Evolutionary conservation across 352 stramenopile genomes (phyloP), one percentile per base, ranked within the genome.

Genomic region (Phytophthora rubi): DNA sequence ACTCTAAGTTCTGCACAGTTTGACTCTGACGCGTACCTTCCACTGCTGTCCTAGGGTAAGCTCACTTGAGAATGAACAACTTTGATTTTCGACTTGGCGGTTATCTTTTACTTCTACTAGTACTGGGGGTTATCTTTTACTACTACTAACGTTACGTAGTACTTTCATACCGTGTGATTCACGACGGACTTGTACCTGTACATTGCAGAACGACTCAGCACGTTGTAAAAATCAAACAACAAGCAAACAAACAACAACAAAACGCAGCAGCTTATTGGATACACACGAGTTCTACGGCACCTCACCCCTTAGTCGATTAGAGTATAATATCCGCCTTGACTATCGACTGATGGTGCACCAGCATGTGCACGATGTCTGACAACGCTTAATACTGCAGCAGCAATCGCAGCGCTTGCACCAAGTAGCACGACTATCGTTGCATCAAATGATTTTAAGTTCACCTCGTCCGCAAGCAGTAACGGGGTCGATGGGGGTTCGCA

Each of bases 301-400:
- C 9, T 26, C 23, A 26, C 23, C 23, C 23, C 1, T 26, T 42
- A 42, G 35, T 42, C 35, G 35, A 42, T 42, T 3, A 42, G 9
- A 15, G 35, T 42, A 12, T 42, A 42, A 16, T 42, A 42, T 6
- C 35, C 35, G 35, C 35, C 35, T 42, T 42, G 35, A 42, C 35
- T 42, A 12, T 42, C 35, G 35, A 6, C 35, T 42, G 8, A 12
- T 42, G 35, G 32, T 13, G 55, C 44, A 49, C 35, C 48, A 7
- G 47, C 42, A 16, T 59, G 28, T 0, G 65, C 61, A 8, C 55
- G 65, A 47, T 67, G 74, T 45, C 77, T 83, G 35, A 86, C 73
- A 13, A 83, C 79, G 30, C 89, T 66, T 6, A 91, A 60, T 23
- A 78, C 77, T 15, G 89, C 79, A 2, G 89, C 54, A 12, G 74